Evolutionary conservation across 2,329 filamentous ascomycete genomes (phyloP).

Genomic region (Ophiostoma sp.): DNA sequence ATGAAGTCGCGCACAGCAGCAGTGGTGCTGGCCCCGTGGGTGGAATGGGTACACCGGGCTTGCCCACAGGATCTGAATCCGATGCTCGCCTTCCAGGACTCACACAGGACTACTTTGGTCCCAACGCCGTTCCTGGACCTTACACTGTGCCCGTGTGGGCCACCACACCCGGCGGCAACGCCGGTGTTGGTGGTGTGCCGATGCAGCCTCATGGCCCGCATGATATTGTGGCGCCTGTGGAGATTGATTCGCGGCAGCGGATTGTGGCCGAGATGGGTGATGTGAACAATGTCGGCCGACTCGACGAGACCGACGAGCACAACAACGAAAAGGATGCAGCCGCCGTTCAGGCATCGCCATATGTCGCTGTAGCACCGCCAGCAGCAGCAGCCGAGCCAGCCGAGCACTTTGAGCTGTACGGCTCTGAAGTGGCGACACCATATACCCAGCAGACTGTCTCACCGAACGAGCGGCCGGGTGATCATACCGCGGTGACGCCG

Average conservation of each 20-base stretch:
- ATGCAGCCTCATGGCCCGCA: constrained; percentile 48
- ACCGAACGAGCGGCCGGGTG: not conserved
- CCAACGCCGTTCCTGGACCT: constrained; percentile 47
- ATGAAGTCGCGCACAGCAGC: constrained; percentile 11
- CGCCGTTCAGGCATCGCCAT: not conserved
- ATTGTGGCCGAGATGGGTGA: constrained; percentile 21
- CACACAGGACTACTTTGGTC: constrained; percentile 48
- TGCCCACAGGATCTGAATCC: constrained; percentile 35
- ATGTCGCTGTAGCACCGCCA: not conserved
- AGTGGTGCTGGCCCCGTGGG: constrained; percentile 27
- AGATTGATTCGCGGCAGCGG: constrained; percentile 48
- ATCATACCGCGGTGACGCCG: not conserved
- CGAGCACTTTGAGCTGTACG: constrained; percentile 47
- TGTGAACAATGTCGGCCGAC: not conserved
- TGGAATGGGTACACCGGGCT: constrained; percentile 25
- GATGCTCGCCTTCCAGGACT: constrained; percentile 36
- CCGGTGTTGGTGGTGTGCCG: constrained; percentile 42
- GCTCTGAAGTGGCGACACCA: constrained; percentile 37
- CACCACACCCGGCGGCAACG: constrained; percentile 26
- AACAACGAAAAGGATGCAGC: constrained; percentile 15
- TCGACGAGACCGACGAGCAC: constrained; percentile 14
- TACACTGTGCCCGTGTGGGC: constrained; percentile 42
- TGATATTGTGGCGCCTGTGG: constrained; percentile 54
- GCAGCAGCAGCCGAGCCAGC: constrained; percentile 18
- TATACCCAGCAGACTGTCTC: not conserved